A percentile compares a stretch with the other conserved stretches of the same genome.
Conservation (phyloP, 805 yeast species). For the Barnettozyma pratensis region DNA sequence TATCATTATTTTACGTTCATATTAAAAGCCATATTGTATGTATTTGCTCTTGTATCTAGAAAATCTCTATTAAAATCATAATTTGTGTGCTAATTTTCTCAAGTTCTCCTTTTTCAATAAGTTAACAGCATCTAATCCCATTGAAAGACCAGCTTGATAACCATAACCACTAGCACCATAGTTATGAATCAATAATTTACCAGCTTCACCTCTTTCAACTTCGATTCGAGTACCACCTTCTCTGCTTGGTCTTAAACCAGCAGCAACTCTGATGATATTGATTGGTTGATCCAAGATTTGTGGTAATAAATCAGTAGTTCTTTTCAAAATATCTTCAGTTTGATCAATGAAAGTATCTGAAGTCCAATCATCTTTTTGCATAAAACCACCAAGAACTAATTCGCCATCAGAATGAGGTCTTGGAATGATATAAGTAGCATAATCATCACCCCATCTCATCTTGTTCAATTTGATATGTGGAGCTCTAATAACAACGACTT, state of each 20-base stretch:
- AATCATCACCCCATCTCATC: conserved; percentile 55
- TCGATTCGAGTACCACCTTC: conserved; percentile 74
- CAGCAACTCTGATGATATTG: conserved; percentile 58
- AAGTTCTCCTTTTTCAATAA: conserved; percentile 13
- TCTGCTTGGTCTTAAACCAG: conserved; percentile 75
- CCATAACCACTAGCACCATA: conserved; percentile 70
- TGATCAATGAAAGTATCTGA: conserved; percentile 53
- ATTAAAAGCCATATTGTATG: too few relatives aligned
- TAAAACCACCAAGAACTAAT: conserved; percentile 69
- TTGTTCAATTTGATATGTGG: conserved; percentile 60
- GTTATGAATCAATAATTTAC: conserved; percentile 53
- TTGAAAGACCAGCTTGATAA: conserved; percentile 62
- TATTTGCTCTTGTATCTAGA: too few relatives aligned
- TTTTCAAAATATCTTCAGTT: conserved; percentile 53
- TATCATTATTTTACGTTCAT: too few relatives aligned
- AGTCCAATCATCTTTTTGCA: conserved; percentile 59
- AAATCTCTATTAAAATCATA: background rate
- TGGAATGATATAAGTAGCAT: conserved; percentile 67
- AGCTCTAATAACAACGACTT: conserved; percentile 66
- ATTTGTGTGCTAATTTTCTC: conserved; percentile 8
- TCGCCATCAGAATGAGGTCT: conserved; percentile 64
- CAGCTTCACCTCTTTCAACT: conserved; percentile 38
- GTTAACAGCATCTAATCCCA: conserved; percentile 45
- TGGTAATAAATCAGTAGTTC: conserved; percentile 52
- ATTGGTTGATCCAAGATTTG: conserved; percentile 38